Percentiles rank a stretch among this genome's conserved stretches.
Conservation (phyloP, 495 filamentous ascomycete genomes). For the Penicillium egyptiacum region DNA sequence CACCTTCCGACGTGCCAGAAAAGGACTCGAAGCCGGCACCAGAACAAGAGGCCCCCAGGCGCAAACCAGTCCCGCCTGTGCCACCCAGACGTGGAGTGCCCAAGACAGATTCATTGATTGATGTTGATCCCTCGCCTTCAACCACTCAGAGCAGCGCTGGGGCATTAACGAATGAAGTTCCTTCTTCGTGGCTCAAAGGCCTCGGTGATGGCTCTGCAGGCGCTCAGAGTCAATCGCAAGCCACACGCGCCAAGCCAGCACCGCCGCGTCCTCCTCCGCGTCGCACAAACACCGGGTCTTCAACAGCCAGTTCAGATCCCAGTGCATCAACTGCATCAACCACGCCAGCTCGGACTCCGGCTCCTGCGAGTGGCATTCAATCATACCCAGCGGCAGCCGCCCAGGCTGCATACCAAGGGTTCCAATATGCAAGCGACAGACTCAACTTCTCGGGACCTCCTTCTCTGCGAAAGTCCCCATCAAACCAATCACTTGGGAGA, state of each 20-base stretch:
- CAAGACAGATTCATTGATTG: conserved; percentile 23
- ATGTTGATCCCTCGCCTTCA: conserved; percentile 18
- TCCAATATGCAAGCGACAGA: conserved; percentile 39
- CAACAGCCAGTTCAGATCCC: conserved; percentile 15
- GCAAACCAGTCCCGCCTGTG: conserved; percentile 46
- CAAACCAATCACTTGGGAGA: conserved; percentile 29
- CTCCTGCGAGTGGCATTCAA: conserved; percentile 24
- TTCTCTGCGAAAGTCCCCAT: conserved; percentile 26
- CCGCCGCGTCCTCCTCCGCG: conserved; percentile 42
- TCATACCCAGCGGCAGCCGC: conserved; percentile 38
- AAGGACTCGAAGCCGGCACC: conserved; percentile 5
- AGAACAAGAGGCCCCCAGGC: conserved; percentile 29
- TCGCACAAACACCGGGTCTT: conserved; percentile 33
- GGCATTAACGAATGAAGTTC: conserved; percentile 6
- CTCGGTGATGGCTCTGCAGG: conserved; percentile 4
- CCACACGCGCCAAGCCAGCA: conserved; percentile 23
- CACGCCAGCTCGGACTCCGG: conserved; percentile 12
- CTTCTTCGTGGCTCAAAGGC: conserved; percentile 4
- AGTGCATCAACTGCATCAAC: conserved; percentile 10
- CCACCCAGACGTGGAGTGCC: conserved; percentile 40
- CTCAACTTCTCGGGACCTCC: conserved; percentile 28
- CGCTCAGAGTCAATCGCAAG: conserved; percentile 4
- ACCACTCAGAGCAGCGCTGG: conserved; percentile 19
- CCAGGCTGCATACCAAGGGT: conserved; percentile 30
- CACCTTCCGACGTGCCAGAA: not conserved